These are phyloP conservation scores for Papiliotrema fonsecae DNA, from an alignment of 1,284 basidiomycete species.

Conservation along the genomic window DNA sequence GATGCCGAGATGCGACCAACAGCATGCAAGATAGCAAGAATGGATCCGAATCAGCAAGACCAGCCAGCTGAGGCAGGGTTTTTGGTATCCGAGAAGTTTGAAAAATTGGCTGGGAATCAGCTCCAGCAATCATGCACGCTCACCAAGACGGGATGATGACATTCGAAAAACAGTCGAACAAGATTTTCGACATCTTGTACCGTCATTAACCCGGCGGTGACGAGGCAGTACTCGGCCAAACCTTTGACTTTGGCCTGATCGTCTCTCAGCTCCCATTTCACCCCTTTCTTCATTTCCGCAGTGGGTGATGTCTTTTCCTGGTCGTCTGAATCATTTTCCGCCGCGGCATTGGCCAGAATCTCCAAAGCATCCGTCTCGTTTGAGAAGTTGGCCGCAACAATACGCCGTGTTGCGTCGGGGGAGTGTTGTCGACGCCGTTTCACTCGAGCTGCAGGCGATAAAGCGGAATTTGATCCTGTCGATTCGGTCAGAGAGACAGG, in stretches of 20 bases:
- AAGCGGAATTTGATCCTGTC: slow-evolving; percentile 17
- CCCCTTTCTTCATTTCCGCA: slow-evolving; percentile 7
- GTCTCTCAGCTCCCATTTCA: slow-evolving; percentile 16
- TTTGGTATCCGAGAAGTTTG: slow-evolving; percentile 45
- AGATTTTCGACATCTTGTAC: slow-evolving; percentile 31
- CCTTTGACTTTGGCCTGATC: background rate
- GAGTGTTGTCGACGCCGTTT: slow-evolving; percentile 17
- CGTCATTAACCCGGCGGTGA: slow-evolving; percentile 38
- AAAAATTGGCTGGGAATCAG: slow-evolving; percentile 39
- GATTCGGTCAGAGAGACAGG: slow-evolving; percentile 8
- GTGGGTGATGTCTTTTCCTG: slow-evolving; percentile 1
- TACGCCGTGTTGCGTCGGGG: slow-evolving; percentile 32
- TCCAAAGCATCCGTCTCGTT: slow-evolving; percentile 49
- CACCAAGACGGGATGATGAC: slow-evolving; percentile 45
- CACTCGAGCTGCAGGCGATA: slow-evolving; percentile 15
- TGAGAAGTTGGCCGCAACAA: slow-evolving; percentile 45
- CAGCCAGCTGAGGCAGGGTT: slow-evolving; percentile 35
- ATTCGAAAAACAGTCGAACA: slow-evolving; percentile 40
- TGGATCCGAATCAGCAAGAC: slow-evolving; percentile 38
- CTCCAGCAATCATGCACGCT: slow-evolving; percentile 10
- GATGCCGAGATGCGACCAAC: slow-evolving; percentile 44
- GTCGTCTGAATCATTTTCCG: slow-evolving; percentile 25
- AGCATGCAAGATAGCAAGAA: slow-evolving; percentile 46
- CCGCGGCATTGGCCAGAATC: slow-evolving; percentile 47
- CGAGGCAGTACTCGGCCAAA: slow-evolving; percentile 35